phyloP scores from a whole-genome alignment of 2,329 filamentous ascomycete genomes.

The Penicillium occitanis region DNA sequence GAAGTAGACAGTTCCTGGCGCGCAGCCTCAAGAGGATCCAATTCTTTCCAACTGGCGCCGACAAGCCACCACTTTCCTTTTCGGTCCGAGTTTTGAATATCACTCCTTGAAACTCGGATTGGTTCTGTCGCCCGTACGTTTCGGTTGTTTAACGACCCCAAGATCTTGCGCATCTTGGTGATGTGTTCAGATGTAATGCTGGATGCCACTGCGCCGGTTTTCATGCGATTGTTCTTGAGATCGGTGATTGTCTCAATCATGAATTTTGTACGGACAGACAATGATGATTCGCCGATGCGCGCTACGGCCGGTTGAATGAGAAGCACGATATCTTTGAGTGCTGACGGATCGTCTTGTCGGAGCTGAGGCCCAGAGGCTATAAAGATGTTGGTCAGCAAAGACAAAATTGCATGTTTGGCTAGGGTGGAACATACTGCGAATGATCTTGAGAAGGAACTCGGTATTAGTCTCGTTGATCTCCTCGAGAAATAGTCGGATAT shows the following conservation, averaged over 20 bases:
- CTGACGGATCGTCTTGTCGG: constrained; percentile 81
- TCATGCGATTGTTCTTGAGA: constrained; percentile 89
- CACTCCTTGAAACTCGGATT: constrained; percentile 74
- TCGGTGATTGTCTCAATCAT: constrained; percentile 97
- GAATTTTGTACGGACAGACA: constrained; percentile 88
- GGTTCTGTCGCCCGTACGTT: constrained; percentile 74
- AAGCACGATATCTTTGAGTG: constrained; percentile 84
- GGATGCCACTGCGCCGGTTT: constrained; percentile 69
- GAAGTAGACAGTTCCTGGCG: constrained; percentile 32
- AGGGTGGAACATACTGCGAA: constrained; percentile 57
- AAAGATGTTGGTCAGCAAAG: constrained; percentile 23
- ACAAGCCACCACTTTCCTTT: constrained; percentile 98
- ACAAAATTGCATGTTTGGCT: neutral
- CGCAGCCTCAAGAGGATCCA: constrained; percentile 38
- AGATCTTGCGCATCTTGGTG: constrained; percentile 80
- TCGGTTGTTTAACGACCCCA: constrained; percentile 71
- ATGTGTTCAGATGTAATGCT: constrained; percentile 77
- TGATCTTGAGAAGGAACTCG: constrained; percentile 79
- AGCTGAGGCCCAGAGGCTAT: constrained; percentile 72
- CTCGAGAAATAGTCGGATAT: constrained; percentile 73
- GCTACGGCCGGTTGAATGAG: constrained; percentile 72
- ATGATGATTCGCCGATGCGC: constrained; percentile 64
- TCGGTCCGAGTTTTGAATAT: constrained; percentile 79
- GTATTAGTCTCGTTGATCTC: constrained; percentile 82
- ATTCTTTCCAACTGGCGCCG: constrained; percentile 77